Conservation (phyloP, 306 rosid genomes). For the Coriaria nepalensis region DNA sequence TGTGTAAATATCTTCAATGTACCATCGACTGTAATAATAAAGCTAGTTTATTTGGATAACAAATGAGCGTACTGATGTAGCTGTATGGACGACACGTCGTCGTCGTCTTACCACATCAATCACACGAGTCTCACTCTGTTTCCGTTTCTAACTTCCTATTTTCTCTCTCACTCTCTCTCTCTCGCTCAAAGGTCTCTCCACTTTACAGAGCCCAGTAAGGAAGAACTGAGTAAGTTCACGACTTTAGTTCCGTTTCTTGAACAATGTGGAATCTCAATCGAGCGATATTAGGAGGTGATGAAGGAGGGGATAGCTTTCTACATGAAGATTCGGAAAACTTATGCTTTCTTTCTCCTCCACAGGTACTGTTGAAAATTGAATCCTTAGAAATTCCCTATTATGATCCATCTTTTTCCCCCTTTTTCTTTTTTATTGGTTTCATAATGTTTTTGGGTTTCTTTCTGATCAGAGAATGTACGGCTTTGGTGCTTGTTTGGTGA, state of each 20-base stretch:
- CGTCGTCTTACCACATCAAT: too few species aligned
- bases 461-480: constrained; percentile 66
- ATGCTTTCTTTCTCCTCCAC: constrained; percentile 50
- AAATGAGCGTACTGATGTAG: too few species aligned
- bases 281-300: constrained; percentile 26
- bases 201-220: too few species aligned
- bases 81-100: too few species aligned
- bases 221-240: too few species aligned
- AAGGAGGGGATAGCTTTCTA: constrained; percentile 39
- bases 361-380: constrained; percentile 32
- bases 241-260: not conserved
- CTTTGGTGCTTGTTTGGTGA: constrained; percentile 57
- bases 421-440: constrained; percentile 10
- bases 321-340: constrained; percentile 53
- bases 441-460: constrained; percentile 19
- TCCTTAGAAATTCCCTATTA: not conserved
- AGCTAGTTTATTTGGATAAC: too few species aligned
- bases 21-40: not conserved
- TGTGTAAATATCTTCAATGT: not conserved
- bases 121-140: too few species aligned
- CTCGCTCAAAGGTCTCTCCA: too few species aligned
- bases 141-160: too few species aligned
- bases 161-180: too few species aligned
- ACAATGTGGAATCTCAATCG: constrained; percentile 54
- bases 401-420: not conserved